Conservation (phyloP, 805 yeast species). For the Kodamaea neixiangensis region DNA sequence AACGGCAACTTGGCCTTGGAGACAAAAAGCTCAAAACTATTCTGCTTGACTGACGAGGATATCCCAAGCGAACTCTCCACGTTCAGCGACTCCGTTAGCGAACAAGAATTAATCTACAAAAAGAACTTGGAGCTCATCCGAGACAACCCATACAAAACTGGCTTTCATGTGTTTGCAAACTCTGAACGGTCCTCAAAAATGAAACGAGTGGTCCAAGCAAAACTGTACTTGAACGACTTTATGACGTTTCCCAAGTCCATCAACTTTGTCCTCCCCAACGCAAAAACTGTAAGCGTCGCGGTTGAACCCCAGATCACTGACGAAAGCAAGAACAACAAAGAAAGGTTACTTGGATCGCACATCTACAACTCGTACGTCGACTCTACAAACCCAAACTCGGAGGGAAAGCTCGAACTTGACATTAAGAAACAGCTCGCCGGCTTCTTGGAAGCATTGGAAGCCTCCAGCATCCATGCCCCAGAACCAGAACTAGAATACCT, state of each 20-base stretch:
- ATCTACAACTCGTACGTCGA: background rate
- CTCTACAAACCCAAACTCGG: background rate
- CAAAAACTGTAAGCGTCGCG: background rate
- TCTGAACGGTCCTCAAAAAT: constrained; percentile 32
- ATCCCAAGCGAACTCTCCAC: constrained; percentile 12
- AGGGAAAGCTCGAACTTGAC: background rate
- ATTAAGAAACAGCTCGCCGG: background rate
- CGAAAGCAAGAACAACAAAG: constrained; percentile 1
- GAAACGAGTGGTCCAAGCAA: constrained; percentile 33
- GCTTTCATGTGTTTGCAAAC: constrained; percentile 41
- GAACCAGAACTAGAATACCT: constrained; percentile 11
- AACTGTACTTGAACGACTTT: constrained; percentile 43
- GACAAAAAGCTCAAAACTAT: constrained; percentile 14
- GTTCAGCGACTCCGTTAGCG: background rate
- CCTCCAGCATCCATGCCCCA: constrained; percentile 12
- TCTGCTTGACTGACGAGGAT: constrained; percentile 28
- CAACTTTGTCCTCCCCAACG: constrained; percentile 29
- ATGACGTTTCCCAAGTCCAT: constrained; percentile 40
- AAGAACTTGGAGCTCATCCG: constrained; percentile 12
- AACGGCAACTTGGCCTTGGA: background rate
- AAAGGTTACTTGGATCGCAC: background rate
- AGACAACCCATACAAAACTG: constrained; percentile 20
- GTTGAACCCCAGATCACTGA: background rate
- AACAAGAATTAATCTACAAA: background rate
- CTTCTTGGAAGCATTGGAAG: background rate